Base-by-base conservation (phyloP, 73 alveolate species). In the Stentor coeruleus region DNA sequence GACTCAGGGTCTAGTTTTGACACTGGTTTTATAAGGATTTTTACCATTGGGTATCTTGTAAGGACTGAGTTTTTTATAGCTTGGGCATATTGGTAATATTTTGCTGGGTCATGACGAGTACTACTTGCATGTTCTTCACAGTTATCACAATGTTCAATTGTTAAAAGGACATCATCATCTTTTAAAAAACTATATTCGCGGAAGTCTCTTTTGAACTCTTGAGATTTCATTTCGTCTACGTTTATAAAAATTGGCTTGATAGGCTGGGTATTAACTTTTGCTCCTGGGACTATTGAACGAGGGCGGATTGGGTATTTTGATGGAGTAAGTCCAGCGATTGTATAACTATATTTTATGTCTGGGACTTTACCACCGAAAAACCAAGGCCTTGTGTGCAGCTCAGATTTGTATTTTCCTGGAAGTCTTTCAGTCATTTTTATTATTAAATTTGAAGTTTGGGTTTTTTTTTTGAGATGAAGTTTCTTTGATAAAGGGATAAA, bases 91-190 rank as follows among this genome's bases (percentile, higher is more conserved):
- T 28, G 3, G 31, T 26, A 55, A 72, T 86, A 86, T 42, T 86
- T 86, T 74, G 59, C 91, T 14, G 86, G 87, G 49, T 60, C 86
- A 85, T 74, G 92, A 36, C 89, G 36, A 72, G 84, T 86, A 36
- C 77, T 35, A 6, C 55, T 82, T 42, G 26, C 59, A 55, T 81
- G 82, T 15, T 20, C 40, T 82, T 82, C 83, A 41, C 82, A 57
- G 85, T 86, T 86, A 35, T 40, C 77, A 36, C 88, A 59, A 81
- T 81, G 86, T 60, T 86, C 91, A 11, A 86, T 86, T 28, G 87
- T 40, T 3, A 82, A 58, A 26, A 86, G 28, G 72, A 86, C 49
- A 31, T 86, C 88, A 4, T 74, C 74, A 59, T 58, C 85, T 40
- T 39, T 75, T 6, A 75, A 20, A 75, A 39, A 75, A 75, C 36